These are phyloP conservation scores for Cystobasidiaceae sp. DNA, from an alignment of 1,284 basidiomycete genomes.

Conservation along the genomic window DNA sequence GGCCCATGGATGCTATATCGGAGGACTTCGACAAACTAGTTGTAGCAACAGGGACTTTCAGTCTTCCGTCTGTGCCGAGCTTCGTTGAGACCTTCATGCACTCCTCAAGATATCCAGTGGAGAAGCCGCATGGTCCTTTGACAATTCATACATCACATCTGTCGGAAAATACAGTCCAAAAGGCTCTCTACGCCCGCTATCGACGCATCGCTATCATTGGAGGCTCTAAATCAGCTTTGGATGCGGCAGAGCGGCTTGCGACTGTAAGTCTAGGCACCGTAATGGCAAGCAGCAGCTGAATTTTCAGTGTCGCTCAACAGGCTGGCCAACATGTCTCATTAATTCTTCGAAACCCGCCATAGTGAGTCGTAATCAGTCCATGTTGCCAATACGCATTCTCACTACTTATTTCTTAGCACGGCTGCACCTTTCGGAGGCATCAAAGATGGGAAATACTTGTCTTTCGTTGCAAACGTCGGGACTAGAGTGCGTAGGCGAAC, in stretches of 20 bases:
- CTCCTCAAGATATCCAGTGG: background rate
- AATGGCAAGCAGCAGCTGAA: too few species aligned
- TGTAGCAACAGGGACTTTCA: slow-evolving; percentile 37
- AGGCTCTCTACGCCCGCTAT: slow-evolving; percentile 17
- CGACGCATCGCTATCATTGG: slow-evolving; percentile 35
- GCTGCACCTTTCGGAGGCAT: slow-evolving; percentile 9
- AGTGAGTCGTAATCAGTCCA: background rate
- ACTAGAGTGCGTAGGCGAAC: background rate
- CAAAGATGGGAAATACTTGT: background rate
- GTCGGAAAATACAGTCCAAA: slow-evolving; percentile 29
- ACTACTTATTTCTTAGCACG: background rate
- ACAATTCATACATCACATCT: slow-evolving; percentile 35
- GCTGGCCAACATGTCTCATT: slow-evolving; percentile 32
- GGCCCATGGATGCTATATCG: background rate
- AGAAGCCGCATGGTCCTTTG: slow-evolving; percentile 28
- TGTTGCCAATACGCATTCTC: background rate
- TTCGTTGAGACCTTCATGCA: slow-evolving; percentile 30
- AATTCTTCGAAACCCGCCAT: slow-evolving; percentile 35
- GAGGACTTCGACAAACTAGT: slow-evolving; percentile 37
- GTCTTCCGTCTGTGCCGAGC: slow-evolving; percentile 33
- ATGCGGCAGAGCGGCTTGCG: slow-evolving; percentile 37
- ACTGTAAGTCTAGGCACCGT: slow-evolving; percentile 11
- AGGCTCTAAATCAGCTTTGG: slow-evolving; percentile 37
- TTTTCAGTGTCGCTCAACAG: too few species aligned
- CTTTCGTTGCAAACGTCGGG: slow-evolving; percentile 12